These are phyloP conservation scores for Sordariomycetes sp. DNA, from an alignment of 2,329 filamentous ascomycete species.

Conservation along the genomic window DNA sequence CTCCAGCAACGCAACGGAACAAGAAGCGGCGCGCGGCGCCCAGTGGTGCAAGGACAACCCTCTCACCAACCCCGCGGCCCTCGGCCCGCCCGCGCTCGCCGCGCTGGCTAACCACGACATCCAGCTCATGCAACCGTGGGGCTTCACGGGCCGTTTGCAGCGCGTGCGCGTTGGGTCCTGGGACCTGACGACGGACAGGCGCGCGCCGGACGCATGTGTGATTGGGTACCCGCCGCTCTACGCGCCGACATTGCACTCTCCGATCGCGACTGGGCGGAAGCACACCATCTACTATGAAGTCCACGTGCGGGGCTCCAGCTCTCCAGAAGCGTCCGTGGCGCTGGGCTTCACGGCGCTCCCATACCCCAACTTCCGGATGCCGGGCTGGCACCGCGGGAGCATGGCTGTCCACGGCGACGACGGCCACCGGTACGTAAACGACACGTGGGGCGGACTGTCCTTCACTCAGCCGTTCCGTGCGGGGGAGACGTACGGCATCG, in stretches of 20 bases:
- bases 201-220: constrained; percentile 47
- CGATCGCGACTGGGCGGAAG: constrained; percentile 24
- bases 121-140: constrained; percentile 35
- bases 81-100: constrained; percentile 28
- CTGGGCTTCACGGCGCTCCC: constrained; percentile 61
- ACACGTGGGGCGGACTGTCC: constrained; percentile 56
- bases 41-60: constrained; percentile 51
- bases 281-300: constrained; percentile 63
- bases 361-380: constrained; percentile 65
- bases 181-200: constrained; percentile 24
- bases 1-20: constrained; percentile 53
- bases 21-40: constrained; percentile 50
- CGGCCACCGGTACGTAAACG: constrained; percentile 63
- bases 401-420: constrained; percentile 72
- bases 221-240: constrained; percentile 60
- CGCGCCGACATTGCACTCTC: constrained; percentile 43
- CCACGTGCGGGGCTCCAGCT: constrained; percentile 30
- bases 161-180: constrained; percentile 35
- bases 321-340: constrained; percentile 39
- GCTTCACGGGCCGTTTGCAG: constrained; percentile 30
- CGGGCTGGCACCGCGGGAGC: constrained; percentile 68
- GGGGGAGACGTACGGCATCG: constrained; percentile 58
- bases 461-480: constrained; percentile 51
- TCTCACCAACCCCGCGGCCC: constrained; percentile 37
- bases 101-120: constrained; percentile 39